Percentiles rank a stretch among this genome's conserved stretches.
These are phyloP conservation scores for Penicillium desertorum DNA, from an alignment of 495 filamentous ascomycete genomes.

Conservation along the genomic window DNA sequence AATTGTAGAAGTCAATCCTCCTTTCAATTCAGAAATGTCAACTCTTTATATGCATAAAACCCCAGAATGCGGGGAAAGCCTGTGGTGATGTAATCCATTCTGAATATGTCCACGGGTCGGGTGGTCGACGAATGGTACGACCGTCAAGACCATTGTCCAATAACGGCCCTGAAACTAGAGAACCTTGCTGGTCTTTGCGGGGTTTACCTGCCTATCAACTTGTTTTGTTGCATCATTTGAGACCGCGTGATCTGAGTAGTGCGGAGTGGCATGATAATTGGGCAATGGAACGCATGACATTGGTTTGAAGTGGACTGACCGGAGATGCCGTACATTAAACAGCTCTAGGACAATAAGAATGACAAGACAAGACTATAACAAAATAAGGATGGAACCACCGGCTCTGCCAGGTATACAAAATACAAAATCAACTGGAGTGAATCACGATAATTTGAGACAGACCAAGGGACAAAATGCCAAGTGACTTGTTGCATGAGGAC, in stretches of 20 bases:
- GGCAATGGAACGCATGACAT: neutral
- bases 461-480: too few species aligned
- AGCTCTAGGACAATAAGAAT: neutral
- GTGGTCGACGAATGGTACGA: neutral
- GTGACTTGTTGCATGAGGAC: too few species aligned
- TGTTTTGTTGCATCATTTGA: neutral
- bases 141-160: neutral
- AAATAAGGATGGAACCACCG: neutral
- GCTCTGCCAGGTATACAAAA: neutral
- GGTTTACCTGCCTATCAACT: neutral
- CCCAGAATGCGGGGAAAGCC: slow-evolving; percentile 2
- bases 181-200: neutral
- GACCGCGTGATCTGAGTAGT: neutral
- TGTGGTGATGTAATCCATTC: slow-evolving; percentile 13
- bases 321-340: neutral
- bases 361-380: neutral
- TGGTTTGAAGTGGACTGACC: neutral
- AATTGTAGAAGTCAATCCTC: neutral
- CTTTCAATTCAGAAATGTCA: neutral
- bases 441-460: too few species aligned
- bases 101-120: neutral
- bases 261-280: slow-evolving; percentile 1
- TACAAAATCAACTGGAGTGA: too few species aligned
- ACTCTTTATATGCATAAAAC: neutral
- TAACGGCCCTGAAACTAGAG: neutral